A percentile compares a stretch with the other conserved stretches of the same genome.
These are phyloP conservation scores for Musa troglodytarum DNA, from an alignment of 176 grass and related monocot species.

Conservation along the genomic window DNA sequence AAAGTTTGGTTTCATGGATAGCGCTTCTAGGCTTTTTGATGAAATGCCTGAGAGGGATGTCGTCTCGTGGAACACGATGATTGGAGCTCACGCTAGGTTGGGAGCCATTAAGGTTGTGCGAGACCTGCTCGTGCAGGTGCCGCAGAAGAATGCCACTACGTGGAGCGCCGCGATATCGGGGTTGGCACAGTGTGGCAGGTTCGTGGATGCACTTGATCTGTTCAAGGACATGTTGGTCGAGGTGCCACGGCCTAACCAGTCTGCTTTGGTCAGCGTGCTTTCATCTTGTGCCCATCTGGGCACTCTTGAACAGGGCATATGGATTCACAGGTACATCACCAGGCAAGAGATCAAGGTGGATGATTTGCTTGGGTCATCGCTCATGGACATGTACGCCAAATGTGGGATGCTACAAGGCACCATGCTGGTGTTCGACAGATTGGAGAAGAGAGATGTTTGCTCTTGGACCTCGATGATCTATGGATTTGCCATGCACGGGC, in stretches of 20 bases:
- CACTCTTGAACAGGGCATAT: slow-evolving; percentile 15
- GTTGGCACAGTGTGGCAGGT: slow-evolving; percentile 11
- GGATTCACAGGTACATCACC: slow-evolving; percentile 11
- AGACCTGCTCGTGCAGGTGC: not conserved
- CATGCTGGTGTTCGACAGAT: slow-evolving; percentile 8
- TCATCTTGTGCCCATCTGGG: slow-evolving; percentile 17
- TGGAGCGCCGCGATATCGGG: slow-evolving; percentile 20
- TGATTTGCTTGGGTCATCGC: slow-evolving; percentile 20
- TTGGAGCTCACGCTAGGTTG: slow-evolving; percentile 15
- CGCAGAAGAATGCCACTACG: slow-evolving; percentile 11
- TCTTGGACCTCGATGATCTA: slow-evolving; percentile 24
- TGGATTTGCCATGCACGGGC: slow-evolving; percentile 15
- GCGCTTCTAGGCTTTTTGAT: slow-evolving; percentile 1
- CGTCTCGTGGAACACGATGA: slow-evolving; percentile 25
- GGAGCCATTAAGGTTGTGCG: not conserved
- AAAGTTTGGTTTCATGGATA: slow-evolving; percentile 4
- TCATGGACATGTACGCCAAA: slow-evolving; percentile 22
- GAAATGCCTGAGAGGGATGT: slow-evolving; percentile 23
- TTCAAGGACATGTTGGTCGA: slow-evolving; percentile 16
- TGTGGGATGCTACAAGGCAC: slow-evolving; percentile 18
- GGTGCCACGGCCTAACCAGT: slow-evolving; percentile 8
- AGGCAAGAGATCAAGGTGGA: slow-evolving; percentile 15
- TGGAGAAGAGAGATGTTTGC: slow-evolving; percentile 8
- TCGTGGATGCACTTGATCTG: not conserved
- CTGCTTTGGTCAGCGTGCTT: slow-evolving; percentile 18